These are phyloP conservation scores for Hypholoma fasciculare DNA, from an alignment of 768 basidiomycete species.

Conservation along the genomic window DNA sequence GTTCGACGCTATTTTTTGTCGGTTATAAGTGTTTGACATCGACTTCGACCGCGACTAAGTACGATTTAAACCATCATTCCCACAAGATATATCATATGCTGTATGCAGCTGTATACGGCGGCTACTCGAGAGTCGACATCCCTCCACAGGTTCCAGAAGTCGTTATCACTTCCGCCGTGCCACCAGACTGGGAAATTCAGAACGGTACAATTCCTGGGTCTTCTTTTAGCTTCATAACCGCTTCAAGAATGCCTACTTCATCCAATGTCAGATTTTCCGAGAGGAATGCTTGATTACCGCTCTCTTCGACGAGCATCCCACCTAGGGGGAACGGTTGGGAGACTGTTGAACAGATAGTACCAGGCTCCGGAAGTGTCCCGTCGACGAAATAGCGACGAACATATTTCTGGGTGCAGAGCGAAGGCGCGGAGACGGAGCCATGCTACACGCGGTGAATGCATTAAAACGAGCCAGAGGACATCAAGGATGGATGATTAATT, in stretches of 20 bases:
- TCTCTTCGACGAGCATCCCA: background rate
- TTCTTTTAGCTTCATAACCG: constrained; percentile 10
- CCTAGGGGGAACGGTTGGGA: constrained; percentile 22
- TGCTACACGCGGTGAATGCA: constrained; percentile 22
- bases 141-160: too few relatives aligned
- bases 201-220: background rate
- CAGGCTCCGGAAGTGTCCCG: constrained; percentile 39
- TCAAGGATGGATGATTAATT: constrained; percentile 1
- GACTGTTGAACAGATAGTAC: constrained; percentile 38
- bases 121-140: too few relatives aligned
- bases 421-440: constrained; percentile 30
- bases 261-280: background rate
- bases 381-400: constrained; percentile 39
- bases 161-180: too few relatives aligned
- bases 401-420: constrained; percentile 31
- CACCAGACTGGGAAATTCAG: background rate
- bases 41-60: too few relatives aligned
- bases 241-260: constrained; percentile 3
- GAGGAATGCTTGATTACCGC: background rate
- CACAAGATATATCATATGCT: too few relatives aligned
- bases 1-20: too few relatives aligned
- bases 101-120: too few relatives aligned
- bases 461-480: background rate
- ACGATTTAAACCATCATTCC: too few relatives aligned
- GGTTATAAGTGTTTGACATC: too few relatives aligned